Evolutionary conservation across 2,329 filamentous ascomycete species (phyloP), one percentile per base, ranked within the genome.

Genomic region (Exutisphaerella laricina): DNA sequence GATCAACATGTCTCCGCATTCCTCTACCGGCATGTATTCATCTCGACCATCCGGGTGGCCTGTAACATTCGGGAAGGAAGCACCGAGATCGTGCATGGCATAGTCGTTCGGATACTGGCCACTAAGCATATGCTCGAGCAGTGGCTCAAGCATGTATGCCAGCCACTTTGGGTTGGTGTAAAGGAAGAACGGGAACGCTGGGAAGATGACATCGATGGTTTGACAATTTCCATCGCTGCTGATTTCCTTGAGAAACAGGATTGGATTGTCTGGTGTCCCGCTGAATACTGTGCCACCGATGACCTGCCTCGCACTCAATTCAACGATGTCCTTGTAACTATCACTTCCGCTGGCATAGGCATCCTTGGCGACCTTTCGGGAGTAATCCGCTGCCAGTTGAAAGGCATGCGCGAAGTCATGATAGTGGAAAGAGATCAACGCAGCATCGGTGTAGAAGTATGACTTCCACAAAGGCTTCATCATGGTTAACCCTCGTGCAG

Each of bases 211-310:
- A 46, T 57, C 54, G 9, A 90, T 84, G 0, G 86, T 90, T 60
- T 90, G 85, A 63, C 82, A 82, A 57, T 94, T 90, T 3, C 86
- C 86, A 55, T 90, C 85, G 2, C 84, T 88, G 1, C 51, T 57
- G 43, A 92, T 90, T 62, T 92, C 87, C 60, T 92, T 92, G 47
- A 90, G 67, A 66, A 92, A 92, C 16, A 92, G 64, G 30, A 90
- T 87, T 77, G 3, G 78, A 76, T 14, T 85, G 84, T 31, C 84
- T 78, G 5, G 84, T 77, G 58, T 63, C 7, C 57, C 54, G 30
- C 88, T 85, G 50, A 82, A 81, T 2, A 83, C 87, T 1, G 56
- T 54, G 9, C 57, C 86, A 5, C 86, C 87, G 59, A 92, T 73
- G 10, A 87, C 84, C 59, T 94, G 87, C 33, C 87, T 79, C 37